Conservation (phyloP, 805 yeast species). For the Saccharomycopsis oosterbeekiorum region DNA sequence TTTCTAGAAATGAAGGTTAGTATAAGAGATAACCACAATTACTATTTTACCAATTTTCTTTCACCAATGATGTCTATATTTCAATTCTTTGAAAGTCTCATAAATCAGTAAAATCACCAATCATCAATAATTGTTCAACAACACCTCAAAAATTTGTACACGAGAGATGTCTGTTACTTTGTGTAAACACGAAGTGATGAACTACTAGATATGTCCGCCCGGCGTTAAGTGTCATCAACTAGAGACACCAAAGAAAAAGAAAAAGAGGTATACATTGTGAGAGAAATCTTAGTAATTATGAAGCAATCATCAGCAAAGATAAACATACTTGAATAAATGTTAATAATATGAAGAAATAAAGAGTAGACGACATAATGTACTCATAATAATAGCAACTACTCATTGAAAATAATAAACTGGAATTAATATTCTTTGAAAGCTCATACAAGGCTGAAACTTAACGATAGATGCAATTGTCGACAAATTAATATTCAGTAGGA, state of each 20-base stretch:
- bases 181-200: not conserved
- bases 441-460: constrained; percentile 20
- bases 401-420: not conserved
- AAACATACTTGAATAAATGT: not conserved
- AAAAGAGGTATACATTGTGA: not conserved
- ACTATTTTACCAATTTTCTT: not conserved
- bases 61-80: not conserved
- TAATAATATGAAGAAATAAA: not conserved
- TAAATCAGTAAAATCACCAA: constrained; percentile 15
- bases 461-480: constrained; percentile 18
- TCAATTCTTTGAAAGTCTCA: not conserved
- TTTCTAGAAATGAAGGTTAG: not conserved
- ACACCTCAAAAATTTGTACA: constrained; percentile 18
- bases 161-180: constrained; percentile 15
- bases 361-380: not conserved
- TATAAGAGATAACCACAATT: not conserved
- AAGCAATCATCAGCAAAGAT: too few relatives aligned
- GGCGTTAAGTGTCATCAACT: constrained; percentile 18
- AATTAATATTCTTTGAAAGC: not conserved
- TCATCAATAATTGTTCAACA: constrained; percentile 14
- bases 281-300: too few relatives aligned
- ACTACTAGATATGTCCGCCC: constrained; percentile 18
- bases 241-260: not conserved
- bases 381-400: not conserved
- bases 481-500: constrained; percentile 18